Evolutionary conservation across 2,329 filamentous ascomycete genomes (phyloP), one percentile per base, ranked within the genome.

Genomic region (Nannizzia gypsea): DNA sequence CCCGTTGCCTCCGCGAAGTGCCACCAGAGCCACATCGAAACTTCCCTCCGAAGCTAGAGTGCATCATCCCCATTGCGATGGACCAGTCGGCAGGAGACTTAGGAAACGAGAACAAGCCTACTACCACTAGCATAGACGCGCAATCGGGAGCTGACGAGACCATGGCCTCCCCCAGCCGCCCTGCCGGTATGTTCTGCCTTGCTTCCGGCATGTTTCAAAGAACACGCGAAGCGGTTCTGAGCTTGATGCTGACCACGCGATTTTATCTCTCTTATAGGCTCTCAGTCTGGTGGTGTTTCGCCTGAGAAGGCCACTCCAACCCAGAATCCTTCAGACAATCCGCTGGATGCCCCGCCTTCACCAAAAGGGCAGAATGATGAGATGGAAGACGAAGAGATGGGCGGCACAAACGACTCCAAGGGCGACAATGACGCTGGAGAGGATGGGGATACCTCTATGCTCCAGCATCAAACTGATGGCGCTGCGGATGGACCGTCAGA

Each of bases 311-410:
- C 67, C 34, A 63, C 50, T 52, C 68, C 72, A 59, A 64, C 67
- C 40, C 57, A 59, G 34, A 42, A 67, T 46, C 70, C 73, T 59
- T 81, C 81, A 38, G 84, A 87, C 69, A 87, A 85, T 68, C 82
- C 83, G n/a, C 77, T 86, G 66, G 84, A 90, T 76, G 84, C 84
- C 60, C 84, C 85, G 44, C 79, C 82, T 62, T 85, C 80, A 56
- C 84, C 84, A 38, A 80, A 81, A 62, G 78, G 81, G 56, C 83
- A 88, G 67, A 81, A 81, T 63, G 81, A 79, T 59, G 81, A 77
- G 57, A 71, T 65, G 61, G 86, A 87, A 66, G 89, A 93, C 69
- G 87, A 90, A 70, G 89, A 91, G 67, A 92, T 92, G 88, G 86
- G 81, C 61, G 88, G 88, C 65, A 83, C 75, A 13, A 69, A 71